These are phyloP conservation scores for Curvularia sp. DNA, from an alignment of 2,329 filamentous ascomycete species.

Conservation along the genomic window DNA sequence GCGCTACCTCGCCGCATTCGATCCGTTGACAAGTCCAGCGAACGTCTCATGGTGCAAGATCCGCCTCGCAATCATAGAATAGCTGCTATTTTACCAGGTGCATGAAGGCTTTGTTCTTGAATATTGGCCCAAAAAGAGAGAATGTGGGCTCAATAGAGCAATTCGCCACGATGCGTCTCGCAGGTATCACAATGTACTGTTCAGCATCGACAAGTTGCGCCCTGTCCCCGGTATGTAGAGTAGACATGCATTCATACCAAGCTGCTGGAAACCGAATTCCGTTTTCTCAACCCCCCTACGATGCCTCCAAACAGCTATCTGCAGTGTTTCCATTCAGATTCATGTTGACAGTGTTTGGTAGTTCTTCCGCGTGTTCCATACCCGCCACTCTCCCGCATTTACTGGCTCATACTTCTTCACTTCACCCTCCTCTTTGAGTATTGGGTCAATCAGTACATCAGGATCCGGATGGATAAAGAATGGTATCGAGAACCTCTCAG, in stretches of 20 bases:
- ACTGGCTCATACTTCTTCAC: slow-evolving; percentile 50
- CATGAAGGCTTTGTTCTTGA: too few species aligned
- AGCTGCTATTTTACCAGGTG: too few species aligned
- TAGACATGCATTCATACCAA: background rate
- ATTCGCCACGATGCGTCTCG: too few species aligned
- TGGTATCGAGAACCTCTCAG: slow-evolving; percentile 49
- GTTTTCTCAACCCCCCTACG: background rate
- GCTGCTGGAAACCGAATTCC: background rate
- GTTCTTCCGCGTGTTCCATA: slow-evolving; percentile 44
- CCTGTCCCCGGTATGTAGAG: background rate
- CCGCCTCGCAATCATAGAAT: background rate
- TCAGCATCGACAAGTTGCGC: background rate
- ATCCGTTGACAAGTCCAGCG: background rate
- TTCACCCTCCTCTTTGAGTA: slow-evolving; percentile 41
- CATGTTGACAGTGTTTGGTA: slow-evolving; percentile 19
- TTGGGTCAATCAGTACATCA: slow-evolving; percentile 46
- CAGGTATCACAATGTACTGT: background rate
- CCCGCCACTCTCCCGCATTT: slow-evolving; percentile 47
- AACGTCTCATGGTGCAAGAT: background rate
- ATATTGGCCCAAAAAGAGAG: too few species aligned
- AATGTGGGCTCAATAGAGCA: too few species aligned
- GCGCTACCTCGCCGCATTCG: background rate
- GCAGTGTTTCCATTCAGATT: background rate
- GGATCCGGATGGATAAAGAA: slow-evolving; percentile 51
- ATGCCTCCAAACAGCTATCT: background rate